Conservation (phyloP, 176 grass and related monocot genomes). For the Urochloa ruziziensis region DNA sequence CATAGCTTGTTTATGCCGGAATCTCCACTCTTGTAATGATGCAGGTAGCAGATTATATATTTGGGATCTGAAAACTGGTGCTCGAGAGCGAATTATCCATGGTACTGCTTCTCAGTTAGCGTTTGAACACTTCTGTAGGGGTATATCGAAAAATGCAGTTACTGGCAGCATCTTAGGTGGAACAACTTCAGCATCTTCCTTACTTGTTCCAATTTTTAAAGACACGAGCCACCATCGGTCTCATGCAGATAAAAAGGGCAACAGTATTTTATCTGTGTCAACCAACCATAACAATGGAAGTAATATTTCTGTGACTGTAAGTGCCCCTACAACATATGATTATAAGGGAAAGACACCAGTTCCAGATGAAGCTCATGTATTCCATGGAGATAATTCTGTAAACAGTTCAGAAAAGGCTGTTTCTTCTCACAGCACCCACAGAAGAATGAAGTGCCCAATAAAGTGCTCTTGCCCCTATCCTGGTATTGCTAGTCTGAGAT, state of each 20-base stretch:
- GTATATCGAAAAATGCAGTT: slow-evolving; percentile 80
- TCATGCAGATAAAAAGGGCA: slow-evolving; percentile 25
- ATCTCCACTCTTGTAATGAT: slow-evolving; percentile 57
- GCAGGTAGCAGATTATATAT: slow-evolving; percentile 67
- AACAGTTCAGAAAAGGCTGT: slow-evolving; percentile 42
- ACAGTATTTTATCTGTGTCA: slow-evolving; percentile 29
- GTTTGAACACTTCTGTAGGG: slow-evolving; percentile 91
- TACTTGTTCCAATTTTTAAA: slow-evolving; percentile 74
- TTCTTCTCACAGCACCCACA: slow-evolving; percentile 25
- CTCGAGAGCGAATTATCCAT: slow-evolving; percentile 67
- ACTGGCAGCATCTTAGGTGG: slow-evolving; percentile 86
- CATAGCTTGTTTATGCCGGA: slow-evolving; percentile 86
- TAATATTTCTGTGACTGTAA: slow-evolving; percentile 32
- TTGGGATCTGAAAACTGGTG: slow-evolving; percentile 94
- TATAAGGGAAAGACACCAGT: slow-evolving; percentile 47
- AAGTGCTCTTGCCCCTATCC: slow-evolving; percentile 88
- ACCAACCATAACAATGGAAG: slow-evolving; percentile 41
- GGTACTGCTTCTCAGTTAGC: slow-evolving; percentile 75
- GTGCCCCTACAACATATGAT: slow-evolving; percentile 29
- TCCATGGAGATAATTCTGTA: slow-evolving; percentile 46
- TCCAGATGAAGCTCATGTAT: slow-evolving; percentile 40
- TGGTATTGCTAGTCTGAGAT: slow-evolving; percentile 82
- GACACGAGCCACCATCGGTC: slow-evolving; percentile 34
- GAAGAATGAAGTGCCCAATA: slow-evolving; percentile 68
- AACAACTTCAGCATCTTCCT: slow-evolving; percentile 82